Evolutionary conservation across 2,329 filamentous ascomycete genomes (phyloP), one percentile per base, ranked within the genome.

Genomic region (Colletotrichum sp.): DNA sequence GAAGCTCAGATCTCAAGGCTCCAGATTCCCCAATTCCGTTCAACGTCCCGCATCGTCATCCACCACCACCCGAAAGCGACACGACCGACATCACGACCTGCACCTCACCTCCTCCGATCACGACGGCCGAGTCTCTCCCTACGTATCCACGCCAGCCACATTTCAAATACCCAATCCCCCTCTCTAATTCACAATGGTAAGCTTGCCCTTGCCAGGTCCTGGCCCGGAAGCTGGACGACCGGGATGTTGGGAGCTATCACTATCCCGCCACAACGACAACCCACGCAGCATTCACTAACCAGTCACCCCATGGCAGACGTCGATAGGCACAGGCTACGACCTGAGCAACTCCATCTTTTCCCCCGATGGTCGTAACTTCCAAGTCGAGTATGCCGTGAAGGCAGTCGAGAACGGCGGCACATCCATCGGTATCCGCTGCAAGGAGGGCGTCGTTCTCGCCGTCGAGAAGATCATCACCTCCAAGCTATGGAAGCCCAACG

Each of bases 271-370:
- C 34, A 18, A 62, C n/a, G 34, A 59, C 26, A 14, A 18, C n/a
- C 36, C 8, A 7, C 59, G 48, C 38, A n/a, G 38, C 52, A 36
- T 9, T 55, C 34, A 34, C 72, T 78, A 52, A 78, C 78, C 55
- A 66, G 14, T 38, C 48, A 18, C 32, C 64, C 52, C 80, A 24
- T 16, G 12, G 26, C n/a, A 99, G 97, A 99, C 97, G 83, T 99
- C 97, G 84, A 99, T 99, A 94, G 97, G 97, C 84, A 99, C 97
- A 82, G 97, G 97, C 84, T 99, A 99, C 89, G 97, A 99, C 92
- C 94, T 99, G 82, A 95, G 95, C 85, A 99, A 99, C 92, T 98
- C 97, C 83, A 97, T 98, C 89, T 99, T 98, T 91, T 98, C 97
- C 64, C 97, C 97, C 79, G 97, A 99, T 88, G 97, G 97, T 84